phyloP scores from a whole-genome alignment of 805 yeast species.

The Myxozyma nipponensis region DNA sequence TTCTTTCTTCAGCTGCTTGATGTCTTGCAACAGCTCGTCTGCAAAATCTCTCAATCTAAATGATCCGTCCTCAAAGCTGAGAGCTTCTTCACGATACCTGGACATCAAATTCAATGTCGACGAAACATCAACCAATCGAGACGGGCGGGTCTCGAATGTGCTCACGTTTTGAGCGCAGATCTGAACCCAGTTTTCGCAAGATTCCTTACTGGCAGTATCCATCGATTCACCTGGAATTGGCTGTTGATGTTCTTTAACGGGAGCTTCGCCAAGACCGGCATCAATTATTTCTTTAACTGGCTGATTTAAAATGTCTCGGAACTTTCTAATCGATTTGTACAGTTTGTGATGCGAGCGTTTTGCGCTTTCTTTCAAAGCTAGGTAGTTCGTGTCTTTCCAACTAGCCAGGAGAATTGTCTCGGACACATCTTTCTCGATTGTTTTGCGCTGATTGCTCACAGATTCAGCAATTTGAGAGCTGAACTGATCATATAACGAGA shows the following conservation, averaged over 20 bases:
- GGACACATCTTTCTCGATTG: constrained; percentile 69
- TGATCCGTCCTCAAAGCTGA: constrained; percentile 37
- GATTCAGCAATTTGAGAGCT: constrained; percentile 45
- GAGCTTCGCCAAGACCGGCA: constrained; percentile 11
- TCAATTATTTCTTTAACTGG: constrained; percentile 18
- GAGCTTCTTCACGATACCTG: constrained; percentile 38
- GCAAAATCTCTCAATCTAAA: constrained; percentile 58
- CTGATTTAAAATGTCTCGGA: constrained; percentile 48
- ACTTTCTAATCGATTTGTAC: constrained; percentile 79
- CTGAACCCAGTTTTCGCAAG: not conserved
- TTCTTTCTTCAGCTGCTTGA: constrained; percentile 62
- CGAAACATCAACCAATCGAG: constrained; percentile 50
- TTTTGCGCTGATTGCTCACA: constrained; percentile 47
- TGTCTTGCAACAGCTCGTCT: constrained; percentile 49
- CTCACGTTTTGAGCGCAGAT: constrained; percentile 1
- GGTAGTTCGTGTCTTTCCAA: constrained; percentile 95
- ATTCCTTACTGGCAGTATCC: not conserved
- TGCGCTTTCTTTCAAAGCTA: constrained; percentile 91
- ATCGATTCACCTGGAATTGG: not conserved
- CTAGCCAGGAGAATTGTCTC: constrained; percentile 88
- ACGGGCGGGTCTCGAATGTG: constrained; percentile 45
- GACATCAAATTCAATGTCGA: constrained; percentile 56
- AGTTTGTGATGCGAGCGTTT: constrained; percentile 79
- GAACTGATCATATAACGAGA: constrained; percentile 67
- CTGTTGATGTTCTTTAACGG: not conserved